Conservation (phyloP, 768 basidiomycete genomes). For the Clavulina sp. region DNA sequence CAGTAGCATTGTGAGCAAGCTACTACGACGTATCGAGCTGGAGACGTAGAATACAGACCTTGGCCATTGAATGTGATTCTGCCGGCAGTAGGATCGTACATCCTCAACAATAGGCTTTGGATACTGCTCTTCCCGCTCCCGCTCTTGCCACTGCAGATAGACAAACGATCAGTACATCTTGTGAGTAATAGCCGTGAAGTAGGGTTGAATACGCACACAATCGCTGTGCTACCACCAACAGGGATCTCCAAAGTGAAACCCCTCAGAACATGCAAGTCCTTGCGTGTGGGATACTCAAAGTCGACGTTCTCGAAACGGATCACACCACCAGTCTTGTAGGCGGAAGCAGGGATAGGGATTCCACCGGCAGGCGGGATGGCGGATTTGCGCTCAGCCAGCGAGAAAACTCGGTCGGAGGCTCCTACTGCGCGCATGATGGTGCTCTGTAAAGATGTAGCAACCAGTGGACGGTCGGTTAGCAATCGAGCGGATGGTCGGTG, state of each 20-base stretch:
- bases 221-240: constrained; percentile 75
- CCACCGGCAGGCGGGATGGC: constrained; percentile 53
- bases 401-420: constrained; percentile 85
- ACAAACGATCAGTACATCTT: constrained; percentile 4
- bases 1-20: background rate
- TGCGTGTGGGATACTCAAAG: constrained; percentile 83
- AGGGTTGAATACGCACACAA: constrained; percentile 49
- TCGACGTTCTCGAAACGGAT: constrained; percentile 68
- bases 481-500: no score
- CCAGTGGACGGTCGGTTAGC: constrained; percentile 10
- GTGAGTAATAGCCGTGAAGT: constrained; percentile 4
- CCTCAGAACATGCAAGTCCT: constrained; percentile 61
- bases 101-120: constrained; percentile 69
- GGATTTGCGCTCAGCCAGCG: constrained; percentile 68
- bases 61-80: constrained; percentile 72
- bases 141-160: constrained; percentile 52
- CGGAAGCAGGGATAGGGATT: constrained; percentile 27
- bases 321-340: constrained; percentile 31
- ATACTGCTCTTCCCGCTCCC: constrained; percentile 91
- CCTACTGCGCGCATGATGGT: constrained; percentile 96
- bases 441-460: constrained; percentile 40
- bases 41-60: constrained; percentile 28
- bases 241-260: constrained; percentile 66
- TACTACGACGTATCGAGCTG: background rate
- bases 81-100: constrained; percentile 77